Percentiles rank a stretch among this genome's conserved stretches.
Conservation (phyloP, 805 yeast genomes). For the Ogataea glucozyma region DNA sequence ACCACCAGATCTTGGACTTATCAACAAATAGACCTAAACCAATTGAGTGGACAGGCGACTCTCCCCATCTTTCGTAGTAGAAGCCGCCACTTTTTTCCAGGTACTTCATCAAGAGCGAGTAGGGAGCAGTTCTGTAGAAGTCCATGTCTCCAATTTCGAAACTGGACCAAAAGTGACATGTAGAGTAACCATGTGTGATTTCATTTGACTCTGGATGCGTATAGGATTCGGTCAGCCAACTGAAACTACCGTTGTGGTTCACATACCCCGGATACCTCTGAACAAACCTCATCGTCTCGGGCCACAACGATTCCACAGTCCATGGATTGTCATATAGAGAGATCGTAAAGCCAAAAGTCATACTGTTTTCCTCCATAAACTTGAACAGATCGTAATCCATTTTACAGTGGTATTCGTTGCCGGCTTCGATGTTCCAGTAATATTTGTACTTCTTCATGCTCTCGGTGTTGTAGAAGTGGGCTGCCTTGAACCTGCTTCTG, state of each 20-base stretch:
- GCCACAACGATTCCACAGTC: constrained; percentile 80
- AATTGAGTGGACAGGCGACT: constrained; percentile 53
- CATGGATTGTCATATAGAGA: constrained; percentile 61
- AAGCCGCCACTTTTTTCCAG: constrained; percentile 76
- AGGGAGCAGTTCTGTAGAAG: constrained; percentile 71
- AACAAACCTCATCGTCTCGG: constrained; percentile 63
- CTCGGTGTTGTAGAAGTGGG: constrained; percentile 75
- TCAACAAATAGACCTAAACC: constrained; percentile 51
- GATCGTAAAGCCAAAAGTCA: constrained; percentile 74
- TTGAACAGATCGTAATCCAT: constrained; percentile 78
- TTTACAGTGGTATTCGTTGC: constrained; percentile 70
- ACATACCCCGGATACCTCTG: constrained; percentile 57
- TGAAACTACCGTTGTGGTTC: constrained; percentile 61
- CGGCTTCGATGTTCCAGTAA: constrained; percentile 95
- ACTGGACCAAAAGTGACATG: constrained; percentile 86
- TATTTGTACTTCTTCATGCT: constrained; percentile 67
- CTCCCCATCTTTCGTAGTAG: constrained; percentile 71
- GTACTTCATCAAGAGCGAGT: constrained; percentile 61
- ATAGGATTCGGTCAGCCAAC: constrained; percentile 71
- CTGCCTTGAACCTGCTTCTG: constrained; percentile 87
- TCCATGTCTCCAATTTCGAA: constrained; percentile 77
- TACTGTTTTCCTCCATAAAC: constrained; percentile 72
- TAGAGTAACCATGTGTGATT: constrained; percentile 57
- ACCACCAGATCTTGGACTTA: constrained; percentile 48
- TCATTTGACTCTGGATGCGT: constrained; percentile 52